Percentiles rank a stretch among this genome's conserved stretches.
These are phyloP conservation scores for Neoscytalidium dimidiatum DNA, from an alignment of 2,329 filamentous ascomycete species.

Conservation along the genomic window DNA sequence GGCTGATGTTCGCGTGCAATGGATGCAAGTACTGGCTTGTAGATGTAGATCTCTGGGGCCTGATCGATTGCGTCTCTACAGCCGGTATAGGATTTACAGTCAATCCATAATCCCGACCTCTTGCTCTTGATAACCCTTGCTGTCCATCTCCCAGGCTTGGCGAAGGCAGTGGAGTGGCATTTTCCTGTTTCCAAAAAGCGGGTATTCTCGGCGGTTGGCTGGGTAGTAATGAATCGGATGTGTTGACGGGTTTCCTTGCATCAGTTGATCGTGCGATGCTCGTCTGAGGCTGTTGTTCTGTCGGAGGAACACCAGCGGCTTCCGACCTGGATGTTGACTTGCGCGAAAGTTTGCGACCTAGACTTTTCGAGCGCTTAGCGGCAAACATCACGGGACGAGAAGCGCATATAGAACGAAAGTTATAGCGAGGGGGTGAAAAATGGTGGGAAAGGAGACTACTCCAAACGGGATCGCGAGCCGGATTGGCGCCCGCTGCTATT, in stretches of 20 bases:
- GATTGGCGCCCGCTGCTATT: background rate
- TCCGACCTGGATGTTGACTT: background rate
- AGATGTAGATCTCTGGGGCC: background rate
- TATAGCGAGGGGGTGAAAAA: background rate
- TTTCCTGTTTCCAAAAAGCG: background rate
- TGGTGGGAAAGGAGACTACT: background rate
- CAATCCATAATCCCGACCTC: background rate
- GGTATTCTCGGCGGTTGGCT: background rate
- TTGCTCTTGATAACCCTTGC: background rate
- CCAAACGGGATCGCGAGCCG: background rate
- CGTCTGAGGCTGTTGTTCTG: background rate
- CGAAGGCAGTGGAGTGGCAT: background rate
- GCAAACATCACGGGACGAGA: background rate
- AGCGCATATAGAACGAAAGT: background rate
- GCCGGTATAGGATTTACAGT: background rate
- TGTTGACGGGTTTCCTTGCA: background rate
- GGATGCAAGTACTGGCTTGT: background rate
- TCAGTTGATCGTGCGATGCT: too few relatives aligned
- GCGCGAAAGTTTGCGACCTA: background rate
- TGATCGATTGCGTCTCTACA: background rate
- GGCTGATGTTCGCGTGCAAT: background rate
- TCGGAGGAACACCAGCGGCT: background rate
- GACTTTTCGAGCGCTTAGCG: background rate
- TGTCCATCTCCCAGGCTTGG: background rate
- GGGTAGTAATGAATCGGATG: background rate